Evolutionary conservation across 345 rosid species (phyloP).

Genomic region (Lepidium didymum): DNA sequence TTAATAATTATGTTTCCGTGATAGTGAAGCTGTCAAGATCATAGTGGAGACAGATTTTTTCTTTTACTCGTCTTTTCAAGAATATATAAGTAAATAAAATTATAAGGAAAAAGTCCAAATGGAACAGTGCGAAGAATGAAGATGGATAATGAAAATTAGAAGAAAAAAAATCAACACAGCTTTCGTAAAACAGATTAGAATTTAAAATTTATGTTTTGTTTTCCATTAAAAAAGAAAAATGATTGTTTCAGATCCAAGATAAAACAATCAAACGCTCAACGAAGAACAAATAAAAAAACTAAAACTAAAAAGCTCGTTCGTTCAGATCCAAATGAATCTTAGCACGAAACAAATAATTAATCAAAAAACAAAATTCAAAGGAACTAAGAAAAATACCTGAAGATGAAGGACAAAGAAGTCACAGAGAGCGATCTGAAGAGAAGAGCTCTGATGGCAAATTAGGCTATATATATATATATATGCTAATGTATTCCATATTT

Average conservation of each 20-base stretch:
- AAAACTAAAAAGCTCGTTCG: too few relatives aligned
- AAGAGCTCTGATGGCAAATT: slow-evolving; percentile 3
- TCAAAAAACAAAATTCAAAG: not conserved
- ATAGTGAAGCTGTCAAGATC: slow-evolving; percentile 19
- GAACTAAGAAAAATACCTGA: slow-evolving; percentile 8
- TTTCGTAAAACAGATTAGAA: not conserved
- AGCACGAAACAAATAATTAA: not conserved
- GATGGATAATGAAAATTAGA: not conserved
- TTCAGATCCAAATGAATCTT: not conserved
- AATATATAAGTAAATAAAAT: not conserved
- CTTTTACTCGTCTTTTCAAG: not conserved
- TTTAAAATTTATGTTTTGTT: not conserved
- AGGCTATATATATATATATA: not conserved
- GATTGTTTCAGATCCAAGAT: not conserved
- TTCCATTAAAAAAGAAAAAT: not conserved
- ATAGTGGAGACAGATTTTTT: slow-evolving; percentile 17
- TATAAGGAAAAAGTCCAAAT: slow-evolving; percentile 7
- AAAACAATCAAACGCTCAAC: not conserved
- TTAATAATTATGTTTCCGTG: not conserved
- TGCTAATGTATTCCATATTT: not conserved
- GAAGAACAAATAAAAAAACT: not conserved
- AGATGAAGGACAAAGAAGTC: not conserved
- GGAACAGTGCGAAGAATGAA: not conserved
- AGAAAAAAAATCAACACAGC: not conserved
- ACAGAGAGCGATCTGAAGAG: slow-evolving; percentile 13